phyloP scores from a whole-genome alignment of 2,329 filamentous ascomycete genomes.

The Lachnellula occidentalis region DNA sequence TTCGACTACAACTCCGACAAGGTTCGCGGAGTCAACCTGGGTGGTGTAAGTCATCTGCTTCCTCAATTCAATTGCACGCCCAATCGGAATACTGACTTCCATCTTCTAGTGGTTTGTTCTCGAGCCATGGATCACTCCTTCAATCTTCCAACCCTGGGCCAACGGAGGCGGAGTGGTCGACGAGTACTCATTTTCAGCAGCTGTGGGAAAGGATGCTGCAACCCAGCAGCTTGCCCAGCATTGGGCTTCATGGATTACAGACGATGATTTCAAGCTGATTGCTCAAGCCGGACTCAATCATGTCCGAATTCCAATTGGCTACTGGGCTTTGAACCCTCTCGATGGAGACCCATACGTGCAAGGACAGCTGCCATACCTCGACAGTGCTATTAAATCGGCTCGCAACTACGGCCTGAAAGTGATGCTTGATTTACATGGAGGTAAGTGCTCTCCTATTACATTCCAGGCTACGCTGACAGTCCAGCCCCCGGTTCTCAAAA shows the following conservation, averaged over 20 bases:
- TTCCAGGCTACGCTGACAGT: not conserved
- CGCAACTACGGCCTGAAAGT: constrained; percentile 53
- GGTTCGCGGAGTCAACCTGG: constrained; percentile 59
- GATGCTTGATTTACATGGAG: constrained; percentile 63
- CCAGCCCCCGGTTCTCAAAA: constrained; percentile 56
- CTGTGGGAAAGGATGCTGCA: constrained; percentile 42
- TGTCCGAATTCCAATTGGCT: constrained; percentile 60
- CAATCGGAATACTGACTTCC: not conserved
- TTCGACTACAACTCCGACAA: constrained; percentile 50
- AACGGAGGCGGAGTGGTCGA: constrained; percentile 30
- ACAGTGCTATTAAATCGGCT: constrained; percentile 55
- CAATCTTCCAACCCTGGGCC: constrained; percentile 39
- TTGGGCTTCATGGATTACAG: constrained; percentile 51
- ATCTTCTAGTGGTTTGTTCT: constrained; percentile 24
- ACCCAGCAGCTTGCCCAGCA: constrained; percentile 44
- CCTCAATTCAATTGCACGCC: constrained; percentile 15
- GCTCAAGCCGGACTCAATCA: constrained; percentile 49
- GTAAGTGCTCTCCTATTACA: constrained; percentile 33
- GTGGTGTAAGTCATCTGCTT: constrained; percentile 47
- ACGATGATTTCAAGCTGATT: constrained; percentile 39
- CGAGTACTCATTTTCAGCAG: constrained; percentile 34
- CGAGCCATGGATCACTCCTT: constrained; percentile 50
- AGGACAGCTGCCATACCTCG: constrained; percentile 53
- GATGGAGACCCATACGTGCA: constrained; percentile 55
- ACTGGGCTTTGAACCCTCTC: constrained; percentile 54